A percentile compares a stretch with the other conserved stretches of the same genome.
Conservation (phyloP, 192 early-diverging fungal species). For the Gonapodya prolifera region DNA sequence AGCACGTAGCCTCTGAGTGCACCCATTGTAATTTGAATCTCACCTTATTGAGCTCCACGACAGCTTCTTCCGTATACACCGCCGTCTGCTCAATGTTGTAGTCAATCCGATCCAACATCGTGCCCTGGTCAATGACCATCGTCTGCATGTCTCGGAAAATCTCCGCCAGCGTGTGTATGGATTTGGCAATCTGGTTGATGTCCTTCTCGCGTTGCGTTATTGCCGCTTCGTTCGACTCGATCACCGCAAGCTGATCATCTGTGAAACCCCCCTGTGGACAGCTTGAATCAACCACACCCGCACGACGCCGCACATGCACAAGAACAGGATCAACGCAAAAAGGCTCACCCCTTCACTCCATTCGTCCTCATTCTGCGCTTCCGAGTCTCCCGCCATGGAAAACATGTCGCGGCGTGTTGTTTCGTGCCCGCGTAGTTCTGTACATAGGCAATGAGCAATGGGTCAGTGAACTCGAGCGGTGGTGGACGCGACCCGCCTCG, state of each 20-base stretch:
- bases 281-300: not conserved
- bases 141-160: constrained; percentile 89
- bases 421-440: not conserved
- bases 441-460: no score
- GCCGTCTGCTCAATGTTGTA: constrained; percentile 85
- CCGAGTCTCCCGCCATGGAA: not conserved
- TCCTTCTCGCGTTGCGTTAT: constrained; percentile 82
- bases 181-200: constrained; percentile 84
- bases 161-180: constrained; percentile 75
- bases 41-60: constrained; percentile 68
- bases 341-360: constrained; percentile 19
- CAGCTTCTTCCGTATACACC: constrained; percentile 68
- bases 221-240: constrained; percentile 61
- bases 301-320: not conserved
- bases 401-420: not conserved
- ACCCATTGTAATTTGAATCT: not conserved
- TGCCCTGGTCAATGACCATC: constrained; percentile 96
- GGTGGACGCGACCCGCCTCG: no score
- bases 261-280: constrained; percentile 80
- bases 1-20: not conserved
- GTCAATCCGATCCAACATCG: constrained; percentile 91
- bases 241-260: constrained; percentile 62
- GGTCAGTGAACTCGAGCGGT: no score
- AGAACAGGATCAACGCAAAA: not conserved
- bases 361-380: constrained; percentile 20